Evolutionary conservation across 306 rosid species (phyloP).

Genomic region (Heteromeles arbutifolia): DNA sequence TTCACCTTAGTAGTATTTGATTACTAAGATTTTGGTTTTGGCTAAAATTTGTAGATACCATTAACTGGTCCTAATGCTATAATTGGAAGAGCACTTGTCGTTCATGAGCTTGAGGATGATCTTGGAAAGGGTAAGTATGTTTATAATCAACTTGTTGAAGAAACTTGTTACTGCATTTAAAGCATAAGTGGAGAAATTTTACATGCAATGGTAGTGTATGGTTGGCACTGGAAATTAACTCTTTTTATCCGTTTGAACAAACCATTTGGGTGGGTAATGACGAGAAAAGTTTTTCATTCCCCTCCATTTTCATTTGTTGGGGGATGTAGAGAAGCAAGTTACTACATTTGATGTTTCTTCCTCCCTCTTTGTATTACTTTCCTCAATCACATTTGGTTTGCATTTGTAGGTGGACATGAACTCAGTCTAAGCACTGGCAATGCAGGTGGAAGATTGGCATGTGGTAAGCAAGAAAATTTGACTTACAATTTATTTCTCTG

Average conservation of each 20-base stretch:
- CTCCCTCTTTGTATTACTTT: slow-evolving; percentile 8
- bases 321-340: not conserved
- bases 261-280: not conserved
- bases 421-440: slow-evolving; percentile 82
- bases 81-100: slow-evolving; percentile 84
- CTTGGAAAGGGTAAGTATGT: slow-evolving; percentile 70
- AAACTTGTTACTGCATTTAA: not conserved
- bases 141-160: not conserved
- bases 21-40: not conserved
- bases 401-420: slow-evolving; percentile 73
- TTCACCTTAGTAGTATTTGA: slow-evolving; percentile 4
- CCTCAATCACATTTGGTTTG: slow-evolving; percentile 18
- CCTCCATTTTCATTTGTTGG: not conserved
- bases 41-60: slow-evolving; percentile 51
- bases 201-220: not conserved
- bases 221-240: slow-evolving; percentile 1
- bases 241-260: not conserved
- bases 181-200: not conserved
- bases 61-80: slow-evolving; percentile 65
- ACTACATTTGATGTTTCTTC: not conserved
- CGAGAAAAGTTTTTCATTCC: not conserved
- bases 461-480: slow-evolving; percentile 50
- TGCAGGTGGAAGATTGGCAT: slow-evolving; percentile 94
- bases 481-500: not conserved
- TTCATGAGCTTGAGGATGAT: slow-evolving; percentile 79